Evolutionary conservation across 495 filamentous ascomycete genomes (phyloP).

Genomic region (Usnea hakonensis): DNA sequence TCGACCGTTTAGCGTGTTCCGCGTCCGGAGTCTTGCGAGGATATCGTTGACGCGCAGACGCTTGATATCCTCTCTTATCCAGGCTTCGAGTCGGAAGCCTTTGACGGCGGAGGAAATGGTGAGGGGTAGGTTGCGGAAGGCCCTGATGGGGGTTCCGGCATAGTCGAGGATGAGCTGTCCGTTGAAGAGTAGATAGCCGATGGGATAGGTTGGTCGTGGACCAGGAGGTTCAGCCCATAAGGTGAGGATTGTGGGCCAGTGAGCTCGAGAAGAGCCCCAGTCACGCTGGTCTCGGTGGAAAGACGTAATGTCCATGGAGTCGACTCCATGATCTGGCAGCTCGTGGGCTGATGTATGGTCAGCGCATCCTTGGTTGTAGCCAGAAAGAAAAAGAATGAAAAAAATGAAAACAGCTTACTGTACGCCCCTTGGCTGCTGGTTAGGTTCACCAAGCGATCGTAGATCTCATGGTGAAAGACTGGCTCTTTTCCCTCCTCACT

Average conservation of each 20-base stretch:
- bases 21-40: neutral
- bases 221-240: neutral
- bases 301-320: neutral
- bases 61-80: neutral
- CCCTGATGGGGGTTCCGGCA: neutral
- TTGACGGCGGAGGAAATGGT: conserved; percentile 1
- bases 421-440: neutral
- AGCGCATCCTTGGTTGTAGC: neutral
- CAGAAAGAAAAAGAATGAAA: neutral
- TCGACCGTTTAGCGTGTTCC: neutral
- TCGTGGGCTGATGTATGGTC: neutral
- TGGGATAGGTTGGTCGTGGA: neutral
- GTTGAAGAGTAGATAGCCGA: neutral
- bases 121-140: neutral
- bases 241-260: neutral
- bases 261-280: neutral
- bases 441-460: neutral
- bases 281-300: neutral
- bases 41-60: neutral
- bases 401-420: neutral
- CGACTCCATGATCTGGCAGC: neutral
- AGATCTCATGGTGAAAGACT: neutral
- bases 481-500: neutral
- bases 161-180: neutral
- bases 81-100: neutral